phyloP scores from a whole-genome alignment of 148 eudicot species.

The Amaranthus cruentus region DNA sequence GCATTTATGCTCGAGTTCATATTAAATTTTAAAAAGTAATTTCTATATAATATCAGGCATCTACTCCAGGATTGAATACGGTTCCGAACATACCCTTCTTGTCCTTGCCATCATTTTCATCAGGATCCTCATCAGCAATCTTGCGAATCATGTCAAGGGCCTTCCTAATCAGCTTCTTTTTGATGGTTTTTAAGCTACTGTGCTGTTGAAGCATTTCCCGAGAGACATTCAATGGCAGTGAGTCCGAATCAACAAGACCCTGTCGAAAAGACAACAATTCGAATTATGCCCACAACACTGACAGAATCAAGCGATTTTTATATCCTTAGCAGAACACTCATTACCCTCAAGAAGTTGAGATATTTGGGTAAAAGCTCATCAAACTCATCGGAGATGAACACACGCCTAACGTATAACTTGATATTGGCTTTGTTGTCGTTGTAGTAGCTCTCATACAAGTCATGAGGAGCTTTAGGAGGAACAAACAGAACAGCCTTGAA shows the following conservation, averaged over 20 bases:
- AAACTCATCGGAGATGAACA: conserved; percentile 97
- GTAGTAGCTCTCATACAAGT: conserved; percentile 95
- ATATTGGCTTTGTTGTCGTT: conserved; percentile 81
- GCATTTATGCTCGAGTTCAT: neutral
- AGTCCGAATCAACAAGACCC: conserved; percentile 99
- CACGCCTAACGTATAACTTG: conserved; percentile 87
- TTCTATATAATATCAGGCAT: neutral
- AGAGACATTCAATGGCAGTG: conserved; percentile 94
- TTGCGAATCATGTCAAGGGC: conserved; percentile 99
- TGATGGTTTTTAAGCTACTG: conserved; percentile 96
- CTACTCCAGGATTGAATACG: neutral
- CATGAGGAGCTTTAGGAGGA: conserved; percentile 96
- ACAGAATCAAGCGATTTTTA: neutral
- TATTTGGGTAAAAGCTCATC: conserved; percentile 96
- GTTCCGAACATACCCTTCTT: conserved; percentile 58
- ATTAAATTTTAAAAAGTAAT: neutral
- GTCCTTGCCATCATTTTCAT: conserved; percentile 68
- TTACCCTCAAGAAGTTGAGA: conserved; percentile 81
- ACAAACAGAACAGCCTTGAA: conserved; percentile 94
- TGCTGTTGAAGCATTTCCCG: conserved; percentile 99
- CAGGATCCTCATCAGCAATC: conserved; percentile 97
- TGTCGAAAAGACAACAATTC: conserved; percentile 27
- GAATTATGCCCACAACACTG: conserved; percentile 10
- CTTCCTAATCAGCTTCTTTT: conserved; percentile 93
- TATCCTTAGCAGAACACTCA: conserved; percentile 1